Evolutionary conservation across 2,329 filamentous ascomycete species (phyloP).

Genomic region (Sclerotinia minor): DNA sequence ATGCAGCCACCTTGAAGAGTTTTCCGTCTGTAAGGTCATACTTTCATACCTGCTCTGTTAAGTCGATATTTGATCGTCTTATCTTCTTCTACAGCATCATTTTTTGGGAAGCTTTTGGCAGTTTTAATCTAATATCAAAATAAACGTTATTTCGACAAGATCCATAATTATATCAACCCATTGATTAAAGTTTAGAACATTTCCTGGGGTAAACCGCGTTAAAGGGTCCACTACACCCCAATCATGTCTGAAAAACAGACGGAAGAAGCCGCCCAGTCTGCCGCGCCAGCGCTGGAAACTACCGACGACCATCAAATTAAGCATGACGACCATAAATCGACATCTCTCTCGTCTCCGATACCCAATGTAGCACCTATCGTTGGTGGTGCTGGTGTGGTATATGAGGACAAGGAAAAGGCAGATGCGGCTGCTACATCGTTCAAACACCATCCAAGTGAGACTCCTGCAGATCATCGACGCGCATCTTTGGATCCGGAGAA

Average conservation of each 20-base stretch:
- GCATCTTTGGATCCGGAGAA: background rate
- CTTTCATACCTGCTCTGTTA: background rate
- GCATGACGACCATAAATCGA: slow-evolving; percentile 15
- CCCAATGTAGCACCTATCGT: slow-evolving; percentile 6
- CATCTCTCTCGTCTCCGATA: background rate
- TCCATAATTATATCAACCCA: background rate
- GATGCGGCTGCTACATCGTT: slow-evolving; percentile 2
- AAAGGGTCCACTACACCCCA: slow-evolving; percentile 20
- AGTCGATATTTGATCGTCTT: background rate
- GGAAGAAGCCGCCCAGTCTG: slow-evolving; percentile 22
- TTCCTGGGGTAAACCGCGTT: slow-evolving; percentile 18
- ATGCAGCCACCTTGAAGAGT: background rate
- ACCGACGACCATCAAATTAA: slow-evolving; percentile 2
- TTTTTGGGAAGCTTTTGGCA: background rate
- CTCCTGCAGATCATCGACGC: background rate
- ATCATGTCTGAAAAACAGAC: slow-evolving; percentile 28
- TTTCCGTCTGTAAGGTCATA: too few species aligned
- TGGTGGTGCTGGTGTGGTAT: background rate
- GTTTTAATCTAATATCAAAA: background rate
- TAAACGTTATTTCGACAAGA: background rate
- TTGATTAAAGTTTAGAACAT: slow-evolving; percentile 8
- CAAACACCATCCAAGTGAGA: background rate
- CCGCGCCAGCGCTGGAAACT: slow-evolving; percentile 4
- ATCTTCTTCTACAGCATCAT: background rate
- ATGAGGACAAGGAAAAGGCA: slow-evolving; percentile 4